Base-by-base conservation (phyloP, 345 rosid species). In the Eutrema yunnanense region DNA sequence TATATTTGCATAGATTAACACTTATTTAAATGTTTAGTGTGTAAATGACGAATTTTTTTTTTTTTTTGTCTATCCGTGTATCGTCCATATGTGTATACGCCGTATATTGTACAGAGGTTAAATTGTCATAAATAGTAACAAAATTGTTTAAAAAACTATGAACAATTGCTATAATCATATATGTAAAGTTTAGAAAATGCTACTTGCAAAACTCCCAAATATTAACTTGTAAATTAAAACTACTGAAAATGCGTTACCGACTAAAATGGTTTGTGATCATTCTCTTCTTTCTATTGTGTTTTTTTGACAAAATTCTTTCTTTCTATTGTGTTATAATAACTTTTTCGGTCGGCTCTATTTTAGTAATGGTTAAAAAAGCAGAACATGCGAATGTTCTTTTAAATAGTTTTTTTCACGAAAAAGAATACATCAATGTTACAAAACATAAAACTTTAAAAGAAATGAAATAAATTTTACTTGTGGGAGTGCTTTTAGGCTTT, bases 401-500 rank as follows among this genome's bases (percentile, higher is more conserved):
- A 2, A n/a, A 55, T 30, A 41, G 34, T 2, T 10, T 29, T 29
- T 41, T 30, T 32, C 12, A 7, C 3, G 60, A 52, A 4, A 40
- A 60, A 8, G 8, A 49, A 65, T 56, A 65, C 57, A 65, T 58
- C 30, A 46, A 33, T 67, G 47, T 57, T 58, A 65, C 13, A 57
- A 54, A 47, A 50, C 9, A 9, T 16, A 43, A 14, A 37, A 38
- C 8, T 32, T 9, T 47, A 33, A 37, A 66, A 57, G 54, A 59
- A 32, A 42, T 14, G 9, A 69, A 43, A 67, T 50, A 3, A 69
- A 19, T 68, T 74, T 34, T 43, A 69, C 27, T 42, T 42, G 56
- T 47, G 63, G 9, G 73, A 73, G 30, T 79, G 82, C 80, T 74
- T 82, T 79, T 66, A 69, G 78, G 56, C 88, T 84, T 85, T 83